Evolutionary conservation across 257 asterid species (phyloP).

Genomic region (Rehmannia glutinosa): DNA sequence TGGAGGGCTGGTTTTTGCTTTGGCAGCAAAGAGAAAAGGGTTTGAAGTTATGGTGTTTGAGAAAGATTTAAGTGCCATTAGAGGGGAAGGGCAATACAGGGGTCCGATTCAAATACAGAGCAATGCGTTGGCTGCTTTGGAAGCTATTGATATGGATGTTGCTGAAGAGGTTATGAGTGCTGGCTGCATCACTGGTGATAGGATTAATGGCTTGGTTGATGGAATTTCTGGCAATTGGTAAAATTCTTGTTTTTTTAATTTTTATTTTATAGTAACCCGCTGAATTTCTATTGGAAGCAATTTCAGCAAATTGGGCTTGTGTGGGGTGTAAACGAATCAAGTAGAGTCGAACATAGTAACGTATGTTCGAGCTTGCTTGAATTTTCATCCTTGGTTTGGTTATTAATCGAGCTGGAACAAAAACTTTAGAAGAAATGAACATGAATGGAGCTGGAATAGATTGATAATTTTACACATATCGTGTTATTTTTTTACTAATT

Average conservation of each 20-base stretch:
- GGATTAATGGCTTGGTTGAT: constrained; percentile 91
- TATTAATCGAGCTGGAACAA: no score
- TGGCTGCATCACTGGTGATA: constrained; percentile 90
- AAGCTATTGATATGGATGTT: constrained; percentile 85
- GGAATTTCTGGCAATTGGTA: constrained; percentile 91
- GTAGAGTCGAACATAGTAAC: no score
- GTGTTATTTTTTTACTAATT: no score
- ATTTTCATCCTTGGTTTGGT: no score
- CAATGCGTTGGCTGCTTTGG: constrained; percentile 92
- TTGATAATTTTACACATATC: no score
- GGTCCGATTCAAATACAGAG: constrained; percentile 98
- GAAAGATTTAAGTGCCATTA: constrained; percentile 89
- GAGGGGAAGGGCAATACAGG: constrained; percentile 96
- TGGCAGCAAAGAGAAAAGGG: constrained; percentile 84
- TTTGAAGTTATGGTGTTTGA: constrained; percentile 93
- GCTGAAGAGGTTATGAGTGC: constrained; percentile 72
- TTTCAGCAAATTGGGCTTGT: no score
- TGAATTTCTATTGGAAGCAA: background rate
- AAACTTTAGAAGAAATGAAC: no score
- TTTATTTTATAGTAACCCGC: background rate
- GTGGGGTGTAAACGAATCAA: no score
- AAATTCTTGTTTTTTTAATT: background rate
- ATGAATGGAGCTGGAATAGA: no score
- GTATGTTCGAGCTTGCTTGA: no score
- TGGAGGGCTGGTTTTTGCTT: constrained; percentile 86